phyloP scores from a whole-genome alignment of 2,329 filamentous ascomycete species.

The Xenosphaeropsis pyriputrescens region DNA sequence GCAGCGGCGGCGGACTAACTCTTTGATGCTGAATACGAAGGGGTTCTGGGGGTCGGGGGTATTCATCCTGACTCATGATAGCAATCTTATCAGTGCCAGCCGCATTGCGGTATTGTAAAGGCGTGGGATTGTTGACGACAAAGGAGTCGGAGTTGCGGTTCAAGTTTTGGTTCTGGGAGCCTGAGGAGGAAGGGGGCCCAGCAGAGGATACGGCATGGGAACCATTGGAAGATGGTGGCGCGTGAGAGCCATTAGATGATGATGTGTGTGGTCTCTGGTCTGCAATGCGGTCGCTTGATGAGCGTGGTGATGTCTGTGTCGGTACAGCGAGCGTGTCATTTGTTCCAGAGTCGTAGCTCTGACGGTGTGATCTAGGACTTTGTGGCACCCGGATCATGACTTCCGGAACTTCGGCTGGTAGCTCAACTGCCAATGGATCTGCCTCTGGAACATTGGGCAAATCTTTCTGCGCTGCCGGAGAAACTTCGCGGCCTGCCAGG shows the following conservation, averaged over 20 bases:
- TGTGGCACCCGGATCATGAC: conserved; percentile 9
- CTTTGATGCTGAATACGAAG: conserved; percentile 6
- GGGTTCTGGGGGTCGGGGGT: conserved; percentile 24
- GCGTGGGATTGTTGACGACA: conserved; percentile 39
- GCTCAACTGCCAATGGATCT: conserved; percentile 29
- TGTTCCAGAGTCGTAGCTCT: conserved; percentile 17
- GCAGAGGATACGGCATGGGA: conserved; percentile 21
- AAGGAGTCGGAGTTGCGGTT: conserved; percentile 28
- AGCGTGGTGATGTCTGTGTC: conserved; percentile 22
- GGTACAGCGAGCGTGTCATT: conserved; percentile 14
- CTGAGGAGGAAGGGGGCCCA: conserved; percentile 11
- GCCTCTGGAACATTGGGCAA: conserved; percentile 21
- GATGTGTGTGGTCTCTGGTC: conserved; percentile 7
- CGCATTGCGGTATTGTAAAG: conserved; percentile 40
- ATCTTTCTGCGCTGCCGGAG: conserved; percentile 4
- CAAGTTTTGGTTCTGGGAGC: conserved; percentile 10
- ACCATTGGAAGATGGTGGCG: conserved; percentile 7
- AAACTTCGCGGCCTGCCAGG: conserved; percentile 7
- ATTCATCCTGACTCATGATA: conserved; percentile 44
- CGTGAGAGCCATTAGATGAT: neutral
- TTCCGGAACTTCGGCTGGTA: conserved; percentile 37
- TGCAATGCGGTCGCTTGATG: conserved; percentile 22
- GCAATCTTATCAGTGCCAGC: conserved; percentile 54
- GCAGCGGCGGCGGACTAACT: conserved; percentile 32
- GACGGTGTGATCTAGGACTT: conserved; percentile 3